Evolutionary conservation across 768 basidiomycete species (phyloP).

Genomic region (Russula dissimulans): DNA sequence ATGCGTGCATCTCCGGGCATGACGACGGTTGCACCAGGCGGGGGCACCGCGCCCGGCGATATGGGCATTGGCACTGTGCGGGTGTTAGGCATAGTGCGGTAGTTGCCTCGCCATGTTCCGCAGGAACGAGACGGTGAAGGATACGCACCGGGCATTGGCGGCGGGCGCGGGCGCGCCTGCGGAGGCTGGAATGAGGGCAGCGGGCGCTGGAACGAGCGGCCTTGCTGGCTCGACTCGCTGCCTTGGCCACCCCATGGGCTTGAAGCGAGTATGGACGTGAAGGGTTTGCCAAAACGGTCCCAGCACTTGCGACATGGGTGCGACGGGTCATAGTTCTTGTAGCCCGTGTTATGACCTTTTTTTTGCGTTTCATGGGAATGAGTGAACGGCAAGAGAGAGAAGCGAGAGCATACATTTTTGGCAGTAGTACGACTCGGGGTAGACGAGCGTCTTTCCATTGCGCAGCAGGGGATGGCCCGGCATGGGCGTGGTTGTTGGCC

Average conservation of each 20-base stretch:
- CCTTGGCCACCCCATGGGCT: conserved; percentile 31
- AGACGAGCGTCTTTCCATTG: conserved; percentile 56
- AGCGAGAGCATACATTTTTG: conserved; percentile 46
- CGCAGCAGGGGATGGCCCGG: conserved; percentile 61
- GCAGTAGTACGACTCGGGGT: conserved; percentile 55
- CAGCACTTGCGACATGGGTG: conserved; percentile 70
- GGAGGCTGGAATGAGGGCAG: conserved; percentile 17
- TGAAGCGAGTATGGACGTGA: conserved; percentile 50
- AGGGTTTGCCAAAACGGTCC: conserved; percentile 56
- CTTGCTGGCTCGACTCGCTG: neutral
- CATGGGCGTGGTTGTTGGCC: conserved; percentile 52
- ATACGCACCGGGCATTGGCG: neutral
- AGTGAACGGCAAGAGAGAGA: neutral
- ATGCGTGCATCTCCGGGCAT: conserved; percentile 59
- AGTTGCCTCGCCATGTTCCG: neutral
- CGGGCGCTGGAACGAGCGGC: conserved; percentile 18
- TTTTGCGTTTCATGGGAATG: too few relatives aligned
- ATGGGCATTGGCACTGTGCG: conserved; percentile 12
- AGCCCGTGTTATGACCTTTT: conserved; percentile 65
- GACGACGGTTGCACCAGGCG: conserved; percentile 40
- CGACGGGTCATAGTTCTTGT: conserved; percentile 56
- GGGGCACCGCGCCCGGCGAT: conserved; percentile 19
- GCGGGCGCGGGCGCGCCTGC: neutral
- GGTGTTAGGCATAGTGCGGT: conserved; percentile 16
- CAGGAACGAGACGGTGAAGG: neutral